These are phyloP conservation scores for Ajuga chamaepitys DNA, from an alignment of 257 asterid genomes.

Conservation along the genomic window DNA sequence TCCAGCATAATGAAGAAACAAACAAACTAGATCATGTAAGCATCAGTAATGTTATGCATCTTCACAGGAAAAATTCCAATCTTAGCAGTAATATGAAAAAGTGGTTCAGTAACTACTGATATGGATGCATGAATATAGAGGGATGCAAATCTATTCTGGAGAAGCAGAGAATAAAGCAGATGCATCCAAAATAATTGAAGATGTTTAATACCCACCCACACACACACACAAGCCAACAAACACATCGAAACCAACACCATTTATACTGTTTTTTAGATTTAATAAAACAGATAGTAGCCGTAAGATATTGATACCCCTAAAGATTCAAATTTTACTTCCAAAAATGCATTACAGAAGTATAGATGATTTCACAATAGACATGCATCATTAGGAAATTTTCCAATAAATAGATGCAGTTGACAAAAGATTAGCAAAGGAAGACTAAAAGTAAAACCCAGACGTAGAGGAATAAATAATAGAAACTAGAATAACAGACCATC, in stretches of 20 bases:
- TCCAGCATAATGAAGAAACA: neutral
- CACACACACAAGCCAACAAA: neutral
- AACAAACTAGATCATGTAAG: neutral
- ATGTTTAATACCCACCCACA: neutral
- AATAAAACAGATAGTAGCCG: neutral
- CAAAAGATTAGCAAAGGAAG: neutral
- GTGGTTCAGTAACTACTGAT: neutral
- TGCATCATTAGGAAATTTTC: neutral
- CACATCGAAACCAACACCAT: neutral
- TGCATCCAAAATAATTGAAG: neutral
- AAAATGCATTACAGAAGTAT: neutral
- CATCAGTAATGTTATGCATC: neutral
- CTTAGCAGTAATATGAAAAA: neutral
- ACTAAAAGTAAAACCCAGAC: neutral
- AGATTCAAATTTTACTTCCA: neutral
- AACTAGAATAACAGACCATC: neutral
- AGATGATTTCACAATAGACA: neutral
- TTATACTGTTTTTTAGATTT: neutral
- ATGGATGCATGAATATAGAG: neutral
- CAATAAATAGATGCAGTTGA: neutral
- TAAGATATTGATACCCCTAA: neutral
- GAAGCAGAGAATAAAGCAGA: neutral
- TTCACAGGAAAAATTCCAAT: neutral
- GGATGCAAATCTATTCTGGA: neutral
- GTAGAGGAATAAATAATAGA: constrained; percentile 9